phyloP scores from a whole-genome alignment of 1,284 basidiomycete genomes.

The Wolfiporia cocos region DNA sequence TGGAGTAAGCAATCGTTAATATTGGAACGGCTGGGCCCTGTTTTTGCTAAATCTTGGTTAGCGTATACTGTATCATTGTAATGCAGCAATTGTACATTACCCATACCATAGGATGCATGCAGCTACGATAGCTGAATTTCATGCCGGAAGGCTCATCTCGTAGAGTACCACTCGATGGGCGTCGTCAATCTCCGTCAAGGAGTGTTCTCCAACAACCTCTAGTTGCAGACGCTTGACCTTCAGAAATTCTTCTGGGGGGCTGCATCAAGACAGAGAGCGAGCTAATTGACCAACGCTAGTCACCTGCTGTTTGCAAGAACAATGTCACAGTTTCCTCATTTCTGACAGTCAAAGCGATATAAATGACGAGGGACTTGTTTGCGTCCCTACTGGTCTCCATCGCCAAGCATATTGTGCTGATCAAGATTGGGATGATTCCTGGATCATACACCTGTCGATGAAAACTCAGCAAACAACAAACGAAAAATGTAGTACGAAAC shows the following conservation, averaged over 20 bases:
- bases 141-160: too few species aligned
- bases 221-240: neutral
- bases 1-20: neutral
- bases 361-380: slow-evolving; percentile 25
- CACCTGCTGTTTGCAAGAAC: slow-evolving; percentile 36
- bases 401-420: slow-evolving; percentile 44
- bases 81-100: too few species aligned
- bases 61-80: too few species aligned
- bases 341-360: slow-evolving; percentile 56
- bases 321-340: slow-evolving; percentile 35
- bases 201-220: too few species aligned
- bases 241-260: slow-evolving; percentile 3
- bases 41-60: too few species aligned
- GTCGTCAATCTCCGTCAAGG: too few species aligned
- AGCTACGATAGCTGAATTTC: too few species aligned
- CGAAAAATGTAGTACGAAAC: neutral
- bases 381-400: slow-evolving; percentile 23
- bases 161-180: too few species aligned
- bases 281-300: slow-evolving; percentile 10
- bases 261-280: too few species aligned
- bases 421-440: slow-evolving; percentile 49
- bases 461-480: neutral
- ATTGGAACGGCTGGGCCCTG: too few species aligned
- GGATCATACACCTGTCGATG: slow-evolving; percentile 61
- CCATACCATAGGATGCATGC: too few species aligned